Base-by-base conservation (phyloP, 1,284 basidiomycete genomes). In the Puccinia novopanici region DNA sequence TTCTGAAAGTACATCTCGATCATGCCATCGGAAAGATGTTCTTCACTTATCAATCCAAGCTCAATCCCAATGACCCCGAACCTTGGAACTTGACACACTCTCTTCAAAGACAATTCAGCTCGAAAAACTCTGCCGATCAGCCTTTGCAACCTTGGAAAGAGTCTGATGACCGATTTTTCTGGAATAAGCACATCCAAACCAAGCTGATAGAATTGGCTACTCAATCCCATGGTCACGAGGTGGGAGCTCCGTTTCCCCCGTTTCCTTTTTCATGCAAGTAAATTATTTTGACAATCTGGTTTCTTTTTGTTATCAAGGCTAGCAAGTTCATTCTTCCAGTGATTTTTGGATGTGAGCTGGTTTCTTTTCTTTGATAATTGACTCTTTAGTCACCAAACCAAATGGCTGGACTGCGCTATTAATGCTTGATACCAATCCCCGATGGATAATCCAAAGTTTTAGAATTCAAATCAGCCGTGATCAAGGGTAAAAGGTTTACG, bases 401-500 rank as follows among this genome's bases (percentile, higher is more conserved):
- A 13, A 27, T 59, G 57, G 17, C 50, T 19, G n/a, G n/a, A n/a
- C n/a, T n/a, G n/a, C n/a, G n/a, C n/a, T n/a, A n/a, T n/a, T n/a
- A n/a, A n/a, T n/a, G n/a, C n/a, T n/a, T n/a, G n/a, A n/a, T n/a
- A n/a, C n/a, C n/a, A n/a, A n/a, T n/a, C n/a, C n/a, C n/a, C n/a
- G n/a, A 5, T 8, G 55, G 55, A 22, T 30, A 9, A 30, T 27
- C n/a, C 9, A 65, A 65, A 70, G 94, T 95, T 67, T 92, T 98
- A 85, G 94, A 97, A 85, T 88, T 95, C 78, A 92, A 94, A 61
- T 89, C 90, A 3, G 88, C 91, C 27, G 89, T 89, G 81, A 89
- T 98, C 84, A 92, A 94, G 84, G 91, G 91, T 34, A 91, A 91
- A 82, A 90, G 92, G 82, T 89, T 99, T 84, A 90, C 93, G 59